A percentile compares a stretch with the other conserved stretches of the same genome.
Evolutionary conservation across 495 filamentous ascomycete species (phyloP).

Genomic region (Aspergillus taichungensis): DNA sequence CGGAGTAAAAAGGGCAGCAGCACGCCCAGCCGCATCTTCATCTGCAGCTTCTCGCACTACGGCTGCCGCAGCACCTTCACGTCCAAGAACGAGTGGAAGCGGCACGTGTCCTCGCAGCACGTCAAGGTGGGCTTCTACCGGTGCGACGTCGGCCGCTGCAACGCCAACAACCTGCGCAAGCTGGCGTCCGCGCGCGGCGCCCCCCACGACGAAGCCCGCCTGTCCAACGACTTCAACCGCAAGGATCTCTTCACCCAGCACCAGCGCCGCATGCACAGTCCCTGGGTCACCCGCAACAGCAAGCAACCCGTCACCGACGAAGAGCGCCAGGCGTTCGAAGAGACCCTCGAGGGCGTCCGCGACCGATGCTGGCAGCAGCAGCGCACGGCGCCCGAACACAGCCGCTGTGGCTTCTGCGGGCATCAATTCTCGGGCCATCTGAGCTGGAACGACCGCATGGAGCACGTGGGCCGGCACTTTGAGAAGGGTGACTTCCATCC

Average conservation of each 20-base stretch:
- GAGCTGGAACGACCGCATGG: slow-evolving; percentile 80
- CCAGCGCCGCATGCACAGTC: slow-evolving; percentile 82
- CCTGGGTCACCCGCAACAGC: slow-evolving; percentile 32
- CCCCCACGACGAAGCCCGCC: slow-evolving; percentile 4
- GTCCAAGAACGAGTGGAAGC: slow-evolving; percentile 96
- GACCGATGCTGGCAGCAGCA: slow-evolving; percentile 50
- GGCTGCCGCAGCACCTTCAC: slow-evolving; percentile 80
- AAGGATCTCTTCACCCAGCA: slow-evolving; percentile 94
- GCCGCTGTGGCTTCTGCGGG: slow-evolving; percentile 62
- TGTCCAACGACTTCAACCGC: slow-evolving; percentile 71
- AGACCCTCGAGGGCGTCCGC: slow-evolving; percentile 39
- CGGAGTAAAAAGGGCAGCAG: slow-evolving; percentile 11
- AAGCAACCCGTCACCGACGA: slow-evolving; percentile 33
- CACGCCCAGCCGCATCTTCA: slow-evolving; percentile 54
- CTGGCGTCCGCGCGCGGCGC: not conserved
- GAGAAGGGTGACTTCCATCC: slow-evolving; percentile 40
- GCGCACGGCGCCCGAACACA: slow-evolving; percentile 51
- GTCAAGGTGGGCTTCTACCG: slow-evolving; percentile 70
- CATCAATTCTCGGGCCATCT: slow-evolving; percentile 49
- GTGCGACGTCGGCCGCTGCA: slow-evolving; percentile 62
- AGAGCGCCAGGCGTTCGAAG: slow-evolving; percentile 31
- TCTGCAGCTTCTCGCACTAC: slow-evolving; percentile 73
- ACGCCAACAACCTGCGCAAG: slow-evolving; percentile 16
- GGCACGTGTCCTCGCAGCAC: slow-evolving; percentile 78
- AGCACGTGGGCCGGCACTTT: slow-evolving; percentile 81